A percentile compares a stretch with the other conserved stretches of the same genome.
Evolutionary conservation across 345 rosid species (phyloP).

Genomic region (Syzygium grande): DNA sequence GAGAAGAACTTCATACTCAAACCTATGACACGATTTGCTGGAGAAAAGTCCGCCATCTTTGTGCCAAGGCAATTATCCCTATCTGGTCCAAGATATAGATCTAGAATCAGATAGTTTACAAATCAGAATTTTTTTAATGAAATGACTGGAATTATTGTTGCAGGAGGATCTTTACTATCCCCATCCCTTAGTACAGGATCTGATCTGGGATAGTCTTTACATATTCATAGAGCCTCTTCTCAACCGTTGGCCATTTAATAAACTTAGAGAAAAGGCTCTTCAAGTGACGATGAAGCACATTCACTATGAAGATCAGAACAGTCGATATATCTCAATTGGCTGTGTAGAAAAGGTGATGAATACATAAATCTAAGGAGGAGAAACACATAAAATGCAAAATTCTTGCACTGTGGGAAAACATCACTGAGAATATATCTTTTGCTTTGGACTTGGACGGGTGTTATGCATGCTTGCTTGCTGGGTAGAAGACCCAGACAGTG

Average conservation of each 20-base stretch:
- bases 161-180: constrained; percentile 40
- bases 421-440: background rate
- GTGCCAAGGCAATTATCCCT: constrained; percentile 3
- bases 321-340: constrained; percentile 31
- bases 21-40: constrained; percentile 16
- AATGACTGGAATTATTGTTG: background rate
- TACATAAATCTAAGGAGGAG: background rate
- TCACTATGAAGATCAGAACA: constrained; percentile 34
- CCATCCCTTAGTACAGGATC: constrained; percentile 25
- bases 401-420: background rate
- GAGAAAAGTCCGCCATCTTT: constrained; percentile 14
- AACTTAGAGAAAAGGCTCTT: constrained; percentile 24
- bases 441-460: constrained; percentile 13
- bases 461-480: constrained; percentile 59
- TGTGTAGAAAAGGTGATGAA: constrained; percentile 25
- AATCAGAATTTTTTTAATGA: background rate
- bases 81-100: background rate
- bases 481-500: constrained; percentile 59
- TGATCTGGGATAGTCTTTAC: constrained; percentile 31
- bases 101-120: background rate
- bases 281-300: constrained; percentile 20
- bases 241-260: constrained; percentile 30
- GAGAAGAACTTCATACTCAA: constrained; percentile 16
- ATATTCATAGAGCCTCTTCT: constrained; percentile 26
- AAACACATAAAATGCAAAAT: background rate